phyloP scores from a whole-genome alignment of 495 filamentous ascomycete species.

The Penicillium cosmopolitanum region DNA sequence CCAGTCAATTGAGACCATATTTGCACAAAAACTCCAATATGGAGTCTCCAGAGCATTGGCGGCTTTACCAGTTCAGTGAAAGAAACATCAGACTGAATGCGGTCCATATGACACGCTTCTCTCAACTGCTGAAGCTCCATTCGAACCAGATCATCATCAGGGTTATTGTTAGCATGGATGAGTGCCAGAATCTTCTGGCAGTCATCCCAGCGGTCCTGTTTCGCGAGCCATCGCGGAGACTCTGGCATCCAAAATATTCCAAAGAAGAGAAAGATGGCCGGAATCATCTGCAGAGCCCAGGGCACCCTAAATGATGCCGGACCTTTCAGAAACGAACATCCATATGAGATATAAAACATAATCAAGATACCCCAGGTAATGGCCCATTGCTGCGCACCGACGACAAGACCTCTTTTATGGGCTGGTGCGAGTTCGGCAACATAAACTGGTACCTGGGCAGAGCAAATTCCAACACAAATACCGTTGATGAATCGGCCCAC shows the following conservation, averaged over 20 bases:
- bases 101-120: constrained; percentile 70
- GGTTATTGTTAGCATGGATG: constrained; percentile 67
- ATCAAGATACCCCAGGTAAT: constrained; percentile 80
- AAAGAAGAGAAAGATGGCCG: constrained; percentile 61
- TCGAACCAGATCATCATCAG: constrained; percentile 59
- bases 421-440: constrained; percentile 73
- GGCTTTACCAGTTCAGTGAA: constrained; percentile 73
- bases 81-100: constrained; percentile 59
- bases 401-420: constrained; percentile 69
- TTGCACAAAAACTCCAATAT: constrained; percentile 76
- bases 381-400: constrained; percentile 73
- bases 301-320: constrained; percentile 66
- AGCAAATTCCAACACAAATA: constrained; percentile 74
- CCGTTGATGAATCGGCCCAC: constrained; percentile 77
- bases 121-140: constrained; percentile 72
- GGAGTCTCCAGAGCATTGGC: constrained; percentile 73
- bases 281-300: constrained; percentile 76
- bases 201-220: constrained; percentile 74
- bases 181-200: constrained; percentile 61
- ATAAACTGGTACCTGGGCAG: constrained; percentile 77
- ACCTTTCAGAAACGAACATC: constrained; percentile 63
- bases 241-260: constrained; percentile 69
- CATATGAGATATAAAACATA: constrained; percentile 61
- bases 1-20: constrained; percentile 85
- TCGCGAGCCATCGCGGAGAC: constrained; percentile 74